These are phyloP conservation scores for Jamesozyma piceae DNA, from an alignment of 805 yeast genomes.

Conservation along the genomic window DNA sequence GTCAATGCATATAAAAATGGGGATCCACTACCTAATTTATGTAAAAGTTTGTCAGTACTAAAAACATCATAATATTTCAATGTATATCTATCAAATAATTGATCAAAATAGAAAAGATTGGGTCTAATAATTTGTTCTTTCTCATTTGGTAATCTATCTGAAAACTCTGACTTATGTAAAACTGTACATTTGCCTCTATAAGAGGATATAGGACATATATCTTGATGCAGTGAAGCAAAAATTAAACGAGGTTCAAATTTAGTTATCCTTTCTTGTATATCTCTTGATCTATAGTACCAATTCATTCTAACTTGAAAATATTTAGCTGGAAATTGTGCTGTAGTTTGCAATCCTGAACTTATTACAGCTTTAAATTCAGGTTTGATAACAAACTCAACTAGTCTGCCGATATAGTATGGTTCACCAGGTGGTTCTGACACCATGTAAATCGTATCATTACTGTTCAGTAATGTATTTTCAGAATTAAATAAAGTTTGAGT, in stretches of 20 bases:
- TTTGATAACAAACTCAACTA: constrained; percentile 55
- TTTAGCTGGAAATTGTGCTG: constrained; percentile 37
- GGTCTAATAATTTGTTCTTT: constrained; percentile 49
- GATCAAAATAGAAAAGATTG: constrained; percentile 73
- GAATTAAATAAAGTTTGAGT: constrained; percentile 21
- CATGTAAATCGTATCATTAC: constrained; percentile 63
- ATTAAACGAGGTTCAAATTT: constrained; percentile 58
- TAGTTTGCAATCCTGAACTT: constrained; percentile 6
- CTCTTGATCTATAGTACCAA: constrained; percentile 88
- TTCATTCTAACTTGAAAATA: constrained; percentile 60
- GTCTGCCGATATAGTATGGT: constrained; percentile 81
- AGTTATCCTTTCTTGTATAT: constrained; percentile 51
- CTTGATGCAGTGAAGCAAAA: constrained; percentile 80
- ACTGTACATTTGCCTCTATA: constrained; percentile 71
- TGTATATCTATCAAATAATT: constrained; percentile 79
- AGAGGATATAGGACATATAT: constrained; percentile 65
- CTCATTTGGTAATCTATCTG: constrained; percentile 32
- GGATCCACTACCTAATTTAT: constrained; percentile 39
- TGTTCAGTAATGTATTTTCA: constrained; percentile 16
- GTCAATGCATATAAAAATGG: constrained; percentile 52
- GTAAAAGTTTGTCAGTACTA: constrained; percentile 48
- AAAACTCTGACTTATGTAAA: constrained; percentile 56
- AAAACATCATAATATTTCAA: constrained; percentile 71
- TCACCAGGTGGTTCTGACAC: constrained; percentile 90
- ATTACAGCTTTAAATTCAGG: constrained; percentile 15